These are phyloP conservation scores for Tetrastigma voinierianum DNA, from an alignment of 164 flowering plant species.

Conservation along the genomic window DNA sequence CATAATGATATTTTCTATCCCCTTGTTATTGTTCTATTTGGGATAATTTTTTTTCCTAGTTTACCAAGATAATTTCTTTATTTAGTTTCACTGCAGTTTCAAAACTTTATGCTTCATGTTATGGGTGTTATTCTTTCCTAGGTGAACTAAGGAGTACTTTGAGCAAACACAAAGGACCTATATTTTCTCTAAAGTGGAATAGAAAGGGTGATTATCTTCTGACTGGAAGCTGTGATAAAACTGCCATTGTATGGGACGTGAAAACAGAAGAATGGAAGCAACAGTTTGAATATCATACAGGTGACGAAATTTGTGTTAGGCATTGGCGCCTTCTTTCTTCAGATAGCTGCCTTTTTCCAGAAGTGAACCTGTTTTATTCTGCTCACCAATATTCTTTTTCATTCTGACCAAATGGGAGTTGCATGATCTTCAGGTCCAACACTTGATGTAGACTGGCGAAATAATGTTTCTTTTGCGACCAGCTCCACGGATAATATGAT, in stretches of 20 bases:
- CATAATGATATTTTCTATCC: not conserved
- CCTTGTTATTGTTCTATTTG: too few relatives aligned
- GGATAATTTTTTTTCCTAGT: too few relatives aligned
- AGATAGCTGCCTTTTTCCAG: not conserved
- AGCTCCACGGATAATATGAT: conserved; percentile 95
- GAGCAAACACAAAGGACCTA: conserved; percentile 88
- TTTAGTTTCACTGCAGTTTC: not conserved
- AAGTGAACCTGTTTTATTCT: not conserved
- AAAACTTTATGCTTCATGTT: not conserved
- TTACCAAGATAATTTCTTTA: too few relatives aligned
- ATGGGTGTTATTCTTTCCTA: conserved; percentile 17
- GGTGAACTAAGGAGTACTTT: conserved; percentile 81
- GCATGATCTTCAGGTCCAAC: conserved; percentile 62
- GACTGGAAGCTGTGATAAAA: conserved; percentile 95
- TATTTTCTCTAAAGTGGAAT: conserved; percentile 97
- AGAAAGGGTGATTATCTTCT: conserved; percentile 96
- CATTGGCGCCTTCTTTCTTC: not conserved
- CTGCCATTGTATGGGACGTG: conserved; percentile 97
- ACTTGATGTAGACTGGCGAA: conserved; percentile 99
- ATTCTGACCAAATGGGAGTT: too few relatives aligned
- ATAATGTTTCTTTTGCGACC: conserved; percentile 85
- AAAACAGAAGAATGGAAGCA: conserved; percentile 90
- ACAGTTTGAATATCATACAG: conserved; percentile 90
- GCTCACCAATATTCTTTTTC: not conserved
- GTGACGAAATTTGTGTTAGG: conserved; percentile 25